Base-by-base conservation (phyloP, 345 rosid species). In the Noccaea caerulescens region DNA sequence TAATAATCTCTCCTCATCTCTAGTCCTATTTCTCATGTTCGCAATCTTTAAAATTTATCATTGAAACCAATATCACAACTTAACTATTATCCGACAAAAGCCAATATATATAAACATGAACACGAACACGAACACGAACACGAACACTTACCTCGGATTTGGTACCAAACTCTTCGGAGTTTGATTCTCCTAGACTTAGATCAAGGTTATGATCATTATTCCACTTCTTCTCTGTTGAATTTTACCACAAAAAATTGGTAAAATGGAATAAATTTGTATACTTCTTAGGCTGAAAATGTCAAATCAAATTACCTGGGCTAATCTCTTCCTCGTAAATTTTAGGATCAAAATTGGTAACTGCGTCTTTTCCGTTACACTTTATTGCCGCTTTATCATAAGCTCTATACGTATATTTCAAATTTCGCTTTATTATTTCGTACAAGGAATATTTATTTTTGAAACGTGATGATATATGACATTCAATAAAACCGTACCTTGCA, bases 371-470 rank as follows among this genome's bases (percentile, higher is more conserved):
- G 71, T 89, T 91, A 64, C 86, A 86, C 80, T 88, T 94, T 11
- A 94, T 90, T 32, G 99, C 98, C 33, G 96, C 99, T 79, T 82
- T 91, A 70, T 94, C 96, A 72, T 87, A 89, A 69, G 92, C 88
- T 77, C 96, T 88, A 70, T 34, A 60, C 3, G 30, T 27, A 27
- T 27, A 36, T 10, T 20, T 33, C 52, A 39, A 23, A 10, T 44
- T 8, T 8, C 27, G 51, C 3, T 4, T 12, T 14, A 49, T 20
- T 42, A 20, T 49, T 60, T 62, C 37, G 27, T 30, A 52, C 54
- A 13, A 34, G 3, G 6, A 30, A 14, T 32, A n/a, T 10, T 45
- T 43, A 44, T 27, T 58, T 14, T 18, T 47, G 10, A 72, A 60
- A 63, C 8, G 32, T 55, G 70, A 47, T 63, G 58, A 76, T 3